Conservation (phyloP, 2,329 filamentous ascomycete genomes). For the Phialocephala subalpina region DNA sequence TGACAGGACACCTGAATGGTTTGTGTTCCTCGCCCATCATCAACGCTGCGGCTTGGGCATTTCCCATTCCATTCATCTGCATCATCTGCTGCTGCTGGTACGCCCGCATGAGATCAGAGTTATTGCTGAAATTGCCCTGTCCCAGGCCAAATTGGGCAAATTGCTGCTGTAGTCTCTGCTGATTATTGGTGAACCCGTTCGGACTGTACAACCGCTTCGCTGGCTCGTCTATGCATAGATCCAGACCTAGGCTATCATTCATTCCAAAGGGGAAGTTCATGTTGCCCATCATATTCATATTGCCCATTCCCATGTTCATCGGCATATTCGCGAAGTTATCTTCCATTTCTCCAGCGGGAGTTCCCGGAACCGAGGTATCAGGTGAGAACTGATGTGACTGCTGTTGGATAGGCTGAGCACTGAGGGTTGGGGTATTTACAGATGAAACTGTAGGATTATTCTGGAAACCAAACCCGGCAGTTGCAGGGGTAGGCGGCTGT, state of each 20-base stretch:
- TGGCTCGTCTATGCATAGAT: slow-evolving; percentile 85
- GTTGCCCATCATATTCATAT: slow-evolving; percentile 60
- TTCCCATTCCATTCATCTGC: slow-evolving; percentile 41
- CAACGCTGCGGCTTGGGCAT: slow-evolving; percentile 47
- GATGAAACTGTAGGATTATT: slow-evolving; percentile 97
- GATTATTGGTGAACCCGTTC: slow-evolving; percentile 72
- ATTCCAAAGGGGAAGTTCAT: slow-evolving; percentile 46
- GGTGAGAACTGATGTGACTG: slow-evolving; percentile 56
- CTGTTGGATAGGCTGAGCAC: slow-evolving; percentile 72
- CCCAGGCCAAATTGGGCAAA: slow-evolving; percentile 78
- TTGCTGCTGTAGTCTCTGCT: slow-evolving; percentile 71
- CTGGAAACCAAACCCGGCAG: slow-evolving; percentile 79
- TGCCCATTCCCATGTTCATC: slow-evolving; percentile 65
- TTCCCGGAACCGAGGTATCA: slow-evolving; percentile 74
- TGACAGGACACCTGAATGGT: slow-evolving; percentile 96
- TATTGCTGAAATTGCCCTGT: slow-evolving; percentile 67
- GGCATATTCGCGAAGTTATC: slow-evolving; percentile 73
- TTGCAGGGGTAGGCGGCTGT: slow-evolving; percentile 84
- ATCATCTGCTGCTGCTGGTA: slow-evolving; percentile 68
- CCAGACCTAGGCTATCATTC: slow-evolving; percentile 60
- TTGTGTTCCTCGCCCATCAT: slow-evolving; percentile 89
- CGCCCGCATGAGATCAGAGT: slow-evolving; percentile 70
- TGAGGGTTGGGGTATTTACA: slow-evolving; percentile 92
- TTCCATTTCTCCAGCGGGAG: slow-evolving; percentile 78
- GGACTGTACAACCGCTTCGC: slow-evolving; percentile 93